Evolutionary conservation across 139 green algal genomes (phyloP).

Genomic region (Coccomyxa sp.): DNA sequence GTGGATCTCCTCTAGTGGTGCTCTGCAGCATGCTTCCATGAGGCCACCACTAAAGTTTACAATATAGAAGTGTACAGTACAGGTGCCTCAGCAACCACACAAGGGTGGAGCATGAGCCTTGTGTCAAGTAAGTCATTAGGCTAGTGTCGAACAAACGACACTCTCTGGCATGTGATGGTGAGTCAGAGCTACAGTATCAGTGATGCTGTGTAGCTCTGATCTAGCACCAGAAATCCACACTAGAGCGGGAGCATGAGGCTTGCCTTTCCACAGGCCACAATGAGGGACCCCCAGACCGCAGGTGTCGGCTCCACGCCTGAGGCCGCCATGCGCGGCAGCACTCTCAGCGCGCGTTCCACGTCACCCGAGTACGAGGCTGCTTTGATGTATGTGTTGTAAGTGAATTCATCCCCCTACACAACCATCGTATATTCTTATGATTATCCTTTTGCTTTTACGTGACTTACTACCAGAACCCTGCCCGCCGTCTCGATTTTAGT

Average conservation of each 20-base stretch:
- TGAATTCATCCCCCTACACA: conserved; percentile 34
- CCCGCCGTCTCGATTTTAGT: neutral
- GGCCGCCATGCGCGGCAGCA: conserved; percentile 25
- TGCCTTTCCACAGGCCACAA: conserved; percentile 42
- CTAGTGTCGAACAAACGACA: too few species aligned
- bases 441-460: neutral
- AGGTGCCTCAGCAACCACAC: too few species aligned
- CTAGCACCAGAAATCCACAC: too few species aligned
- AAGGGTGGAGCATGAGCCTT: neutral
- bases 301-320: conserved; percentile 21
- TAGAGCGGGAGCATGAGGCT: neutral
- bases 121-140: too few species aligned
- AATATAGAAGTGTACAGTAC: too few species aligned
- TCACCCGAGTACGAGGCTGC: conserved; percentile 13
- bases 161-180: neutral
- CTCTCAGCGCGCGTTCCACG: neutral
- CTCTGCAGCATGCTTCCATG: too few species aligned
- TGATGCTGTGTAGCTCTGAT: neutral
- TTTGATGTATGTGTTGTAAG: conserved; percentile 53
- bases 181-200: neutral
- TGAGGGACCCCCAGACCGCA: conserved; percentile 40
- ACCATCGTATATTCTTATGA: neutral
- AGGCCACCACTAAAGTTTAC: too few species aligned
- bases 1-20: too few species aligned
- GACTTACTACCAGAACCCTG: neutral